Base-by-base conservation (phyloP, 2,329 filamentous ascomycete species). In the Alternaria infectoria region DNA sequence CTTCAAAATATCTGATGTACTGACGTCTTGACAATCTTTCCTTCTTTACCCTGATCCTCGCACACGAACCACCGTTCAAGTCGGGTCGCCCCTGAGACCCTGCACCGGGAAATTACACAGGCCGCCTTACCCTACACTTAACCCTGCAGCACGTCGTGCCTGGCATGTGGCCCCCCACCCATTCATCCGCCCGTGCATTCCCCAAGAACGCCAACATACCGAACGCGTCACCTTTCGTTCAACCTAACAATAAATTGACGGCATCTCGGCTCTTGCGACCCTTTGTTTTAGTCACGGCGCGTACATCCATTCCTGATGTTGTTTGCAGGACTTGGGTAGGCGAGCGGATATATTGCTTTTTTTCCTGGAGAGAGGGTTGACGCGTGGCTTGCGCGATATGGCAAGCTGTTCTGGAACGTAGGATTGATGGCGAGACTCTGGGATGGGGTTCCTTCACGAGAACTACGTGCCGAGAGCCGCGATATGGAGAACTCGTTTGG, bases 71-170 rank as follows among this genome's bases (percentile, higher is more conserved):
- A 21, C 0, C 30, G 49, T n/a, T 23, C 36, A 40, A 40, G 36
- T 40, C 36, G 36, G 13, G 49, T 19, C 15, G 19, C 49, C 49
- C 49, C 28, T 52, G 49, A 52, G 49, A 40, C 49, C 49, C 49
- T 52, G 49, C 32, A 21, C 30, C 30, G 23, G 30, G 49, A 61
- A 57, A 57, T 61, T 61, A 55, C 54, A 32, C 52, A 28, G 44
- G n/a, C 52, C 21, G 26, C 25, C 52, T 47, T 28, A 19, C 17
- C 58, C 44, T 25, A 10, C 36, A n/a, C 25, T 45, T 47, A 23
- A 19, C 17, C 58, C 44, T 25, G 13, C 36, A n/a, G 23, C 36
- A 40, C 3, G 2, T 40, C 36, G 36, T 40, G 36, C 49, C n/a
- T 40, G 36, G 50, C 57, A 57, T 47, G 21, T 47, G 21, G 45